Base-by-base conservation (phyloP, 352 stramenopile species). In the Phytophthora aleatoria region DNA sequence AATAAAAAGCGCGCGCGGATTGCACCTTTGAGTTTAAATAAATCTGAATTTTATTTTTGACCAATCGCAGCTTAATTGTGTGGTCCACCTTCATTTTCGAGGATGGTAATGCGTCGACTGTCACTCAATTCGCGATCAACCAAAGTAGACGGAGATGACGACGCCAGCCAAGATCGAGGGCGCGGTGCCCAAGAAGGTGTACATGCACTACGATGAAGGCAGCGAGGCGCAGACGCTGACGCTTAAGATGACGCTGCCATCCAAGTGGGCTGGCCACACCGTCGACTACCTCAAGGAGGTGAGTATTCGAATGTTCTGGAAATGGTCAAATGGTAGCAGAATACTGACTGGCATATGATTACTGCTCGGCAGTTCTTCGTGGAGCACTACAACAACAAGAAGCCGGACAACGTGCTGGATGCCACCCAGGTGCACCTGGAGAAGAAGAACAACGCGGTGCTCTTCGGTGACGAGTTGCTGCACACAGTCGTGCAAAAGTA, bases 361-460 rank as follows among this genome's bases (percentile, higher is more conserved):
- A 52, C 27, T 43, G 11, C 12, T n/a, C 10, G 31, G n/a, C 26
- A 95, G 85, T 95, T 96, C 69, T 96, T 96, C 54, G 85, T 95
- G 42, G 87, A 96, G 71, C 81, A 93, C 60, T 96, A 96, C 73
- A 96, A 96, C 69, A 91, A 83, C 44, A 95, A 95, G 71, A 92
- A 94, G 62, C 77, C 87, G 8, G 77, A 92, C 3, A 81, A 92
- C 38, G 61, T 59, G 52, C 65, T 95, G 36, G 73, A 89, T 12
- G 73, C 64, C 4, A 65, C 50, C 1, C 59, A 74, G 43, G 79
- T 87, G 58, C 85, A 95, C 56, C 64, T 96, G 55, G 87, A 94
- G 60, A 87, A 88, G 69, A 89, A 89, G 66, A 60, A 57, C 27
- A 71, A 73, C 47, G 59, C 60, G 4, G 35, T 75, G 44, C 72